These are phyloP conservation scores for Lipomyces kockii DNA, from an alignment of 805 yeast species.

Conservation along the genomic window DNA sequence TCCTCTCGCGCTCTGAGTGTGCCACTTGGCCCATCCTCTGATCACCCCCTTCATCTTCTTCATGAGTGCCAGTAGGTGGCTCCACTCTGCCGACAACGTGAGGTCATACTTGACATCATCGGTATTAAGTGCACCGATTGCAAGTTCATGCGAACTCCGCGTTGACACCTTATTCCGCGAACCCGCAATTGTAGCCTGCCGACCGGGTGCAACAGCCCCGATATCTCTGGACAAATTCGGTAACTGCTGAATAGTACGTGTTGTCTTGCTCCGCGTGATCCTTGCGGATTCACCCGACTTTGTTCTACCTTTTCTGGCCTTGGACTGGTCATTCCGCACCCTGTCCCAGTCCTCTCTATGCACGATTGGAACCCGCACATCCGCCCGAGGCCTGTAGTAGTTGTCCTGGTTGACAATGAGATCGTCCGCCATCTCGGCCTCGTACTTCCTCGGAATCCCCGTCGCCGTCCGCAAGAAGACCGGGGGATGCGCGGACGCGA, in stretches of 20 bases:
- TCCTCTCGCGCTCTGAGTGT: conserved; percentile 27
- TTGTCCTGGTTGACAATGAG: conserved; percentile 22
- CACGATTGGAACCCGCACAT: conserved; percentile 16
- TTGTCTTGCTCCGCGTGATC: background rate
- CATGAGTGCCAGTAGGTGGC: conserved; percentile 30
- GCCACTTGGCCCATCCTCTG: conserved; percentile 31
- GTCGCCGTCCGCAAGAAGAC: conserved; percentile 3
- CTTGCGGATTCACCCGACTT: background rate
- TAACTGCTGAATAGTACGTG: background rate
- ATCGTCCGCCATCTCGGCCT: conserved; percentile 26
- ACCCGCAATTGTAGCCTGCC: background rate
- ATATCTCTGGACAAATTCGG: background rate
- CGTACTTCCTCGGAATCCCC: conserved; percentile 4
- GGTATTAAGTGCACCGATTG: background rate
- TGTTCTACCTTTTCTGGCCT: background rate
- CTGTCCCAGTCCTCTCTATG: background rate
- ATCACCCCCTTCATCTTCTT: conserved; percentile 29
- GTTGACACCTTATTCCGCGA: background rate
- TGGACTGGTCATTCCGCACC: background rate
- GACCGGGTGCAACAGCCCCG: background rate
- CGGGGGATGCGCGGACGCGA: conserved; percentile 22
- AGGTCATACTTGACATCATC: conserved; percentile 23
- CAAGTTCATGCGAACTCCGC: background rate
- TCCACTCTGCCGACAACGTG: conserved; percentile 27
- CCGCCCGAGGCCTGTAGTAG: conserved; percentile 13